phyloP scores from a whole-genome alignment of 179 eudicot genomes.

The Spinacia oleracea region DNA sequence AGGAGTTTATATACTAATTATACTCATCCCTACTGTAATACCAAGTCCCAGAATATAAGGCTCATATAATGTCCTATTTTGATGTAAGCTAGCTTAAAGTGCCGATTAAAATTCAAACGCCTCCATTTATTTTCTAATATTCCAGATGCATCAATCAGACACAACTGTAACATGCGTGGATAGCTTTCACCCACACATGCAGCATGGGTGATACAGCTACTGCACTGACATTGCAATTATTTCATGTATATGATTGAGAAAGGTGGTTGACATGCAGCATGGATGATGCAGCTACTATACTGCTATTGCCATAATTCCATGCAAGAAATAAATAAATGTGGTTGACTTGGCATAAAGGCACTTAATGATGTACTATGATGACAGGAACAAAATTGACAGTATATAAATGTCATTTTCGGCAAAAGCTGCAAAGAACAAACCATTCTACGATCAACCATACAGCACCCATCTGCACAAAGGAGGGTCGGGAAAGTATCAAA shows the following conservation, averaged over 20 bases:
- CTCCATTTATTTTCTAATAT: background rate
- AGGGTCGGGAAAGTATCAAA: slow-evolving; percentile 91
- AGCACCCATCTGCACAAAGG: slow-evolving; percentile 87
- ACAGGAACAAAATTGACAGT: background rate
- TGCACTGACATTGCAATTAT: slow-evolving; percentile 3
- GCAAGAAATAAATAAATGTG: background rate
- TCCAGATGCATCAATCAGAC: slow-evolving; percentile 1
- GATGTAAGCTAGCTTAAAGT: background rate
- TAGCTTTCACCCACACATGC: background rate
- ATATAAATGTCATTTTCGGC: background rate
- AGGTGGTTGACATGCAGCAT: slow-evolving; percentile 14
- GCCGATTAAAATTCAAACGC: background rate
- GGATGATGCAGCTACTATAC: slow-evolving; percentile 15
- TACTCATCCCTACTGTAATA: background rate
- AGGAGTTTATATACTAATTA: background rate
- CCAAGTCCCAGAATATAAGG: background rate
- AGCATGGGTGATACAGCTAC: slow-evolving; percentile 19
- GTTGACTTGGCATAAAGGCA: background rate
- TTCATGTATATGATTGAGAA: background rate
- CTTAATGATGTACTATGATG: background rate
- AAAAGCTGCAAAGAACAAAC: slow-evolving; percentile 42
- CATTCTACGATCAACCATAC: slow-evolving; percentile 92
- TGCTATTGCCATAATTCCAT: slow-evolving; percentile 7
- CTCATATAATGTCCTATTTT: background rate
- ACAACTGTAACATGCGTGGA: background rate